Conservation (phyloP, 495 filamentous ascomycete species). For the Penicillium canescens region DNA sequence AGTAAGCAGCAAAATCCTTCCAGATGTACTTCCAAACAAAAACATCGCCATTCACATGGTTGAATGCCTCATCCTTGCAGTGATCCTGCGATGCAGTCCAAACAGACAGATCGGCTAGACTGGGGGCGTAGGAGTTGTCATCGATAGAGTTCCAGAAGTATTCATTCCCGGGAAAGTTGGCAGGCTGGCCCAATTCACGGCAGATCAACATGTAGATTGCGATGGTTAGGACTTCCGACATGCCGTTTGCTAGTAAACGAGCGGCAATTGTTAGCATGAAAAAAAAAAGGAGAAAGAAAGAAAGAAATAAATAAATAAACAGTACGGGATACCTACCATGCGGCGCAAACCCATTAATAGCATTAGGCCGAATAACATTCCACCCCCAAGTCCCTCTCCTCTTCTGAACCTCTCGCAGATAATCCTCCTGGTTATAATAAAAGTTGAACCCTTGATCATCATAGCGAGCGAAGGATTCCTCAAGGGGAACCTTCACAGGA, state of each 20-base stretch:
- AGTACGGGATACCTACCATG: constrained; percentile 22
- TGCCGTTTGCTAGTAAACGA: constrained; percentile 25
- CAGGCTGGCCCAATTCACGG: constrained; percentile 18
- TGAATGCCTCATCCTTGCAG: constrained; percentile 29
- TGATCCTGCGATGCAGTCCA: constrained; percentile 15
- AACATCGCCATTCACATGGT: constrained; percentile 29
- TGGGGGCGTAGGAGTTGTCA: constrained; percentile 26
- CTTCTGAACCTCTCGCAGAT: constrained; percentile 17
- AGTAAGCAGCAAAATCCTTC: constrained; percentile 21
- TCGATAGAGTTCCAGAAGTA: constrained; percentile 27
- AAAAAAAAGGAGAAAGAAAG: too few species aligned
- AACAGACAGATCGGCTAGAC: constrained; percentile 24
- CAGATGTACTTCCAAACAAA: constrained; percentile 32
- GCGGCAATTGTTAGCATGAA: too few species aligned
- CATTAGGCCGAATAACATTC: constrained; percentile 33
- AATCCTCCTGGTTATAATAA: constrained; percentile 37
- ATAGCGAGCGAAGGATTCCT: constrained; percentile 26
- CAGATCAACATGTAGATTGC: constrained; percentile 30
- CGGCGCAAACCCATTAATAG: constrained; percentile 27
- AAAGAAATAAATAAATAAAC: too few species aligned
- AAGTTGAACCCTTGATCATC: constrained; percentile 30
- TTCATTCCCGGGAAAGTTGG: constrained; percentile 20
- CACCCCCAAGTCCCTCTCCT: constrained; percentile 23
- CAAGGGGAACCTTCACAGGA: constrained; percentile 24
- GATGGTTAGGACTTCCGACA: constrained; percentile 27